Base-by-base conservation (phyloP, 495 filamentous ascomycete species). In the Lentithecium fluviatile region DNA sequence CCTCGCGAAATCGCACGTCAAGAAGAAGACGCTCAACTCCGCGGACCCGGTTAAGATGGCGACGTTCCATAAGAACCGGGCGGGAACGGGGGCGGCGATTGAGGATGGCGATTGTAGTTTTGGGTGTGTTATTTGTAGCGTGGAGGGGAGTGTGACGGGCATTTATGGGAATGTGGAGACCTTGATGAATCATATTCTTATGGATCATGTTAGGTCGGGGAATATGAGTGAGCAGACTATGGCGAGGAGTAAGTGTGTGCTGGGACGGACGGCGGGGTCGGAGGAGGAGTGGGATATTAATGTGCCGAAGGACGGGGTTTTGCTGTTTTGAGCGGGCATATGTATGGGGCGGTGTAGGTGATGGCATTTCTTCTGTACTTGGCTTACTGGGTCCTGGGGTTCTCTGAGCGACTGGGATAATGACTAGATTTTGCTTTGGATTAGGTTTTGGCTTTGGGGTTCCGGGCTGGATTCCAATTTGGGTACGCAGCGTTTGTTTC, bases 121-220 rank as follows among this genome's bases (percentile, higher is more conserved):
- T 64, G 78, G 77, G 13, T 81, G 79, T 61, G 68, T 79, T 12
- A 77, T 81, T 56, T 81, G 79, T 57, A 75, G 71, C 52, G 72
- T 67, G n/a, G 73, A 75, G 57, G 69, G 68, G 13, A 69, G 65
- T 50, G 66, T 64, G 5, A 78, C 71, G 21, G 70, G 68, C 13
- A 67, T 68, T 7, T 79, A 75, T 64, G 69, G 72, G 0, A 71
- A 69, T 38, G 65, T 79, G 6, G 69, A 76, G 53, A 70, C 51
- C 24, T 74, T 81, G 45, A 75, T 81, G 76, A 56, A 65, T 29
- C 79, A 81, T 71, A 45, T 81, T 19, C 57, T 66, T 32, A 19
- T 56, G 29, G 64, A 60, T 38, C 67, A 69, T 69, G 55, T 43
- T 4, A 5, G 40, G 4, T 20, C 48, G 46, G 19, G 52, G 36